Conservation (phyloP, 208 protist species). For the Angomonas ambiguus region DNA sequence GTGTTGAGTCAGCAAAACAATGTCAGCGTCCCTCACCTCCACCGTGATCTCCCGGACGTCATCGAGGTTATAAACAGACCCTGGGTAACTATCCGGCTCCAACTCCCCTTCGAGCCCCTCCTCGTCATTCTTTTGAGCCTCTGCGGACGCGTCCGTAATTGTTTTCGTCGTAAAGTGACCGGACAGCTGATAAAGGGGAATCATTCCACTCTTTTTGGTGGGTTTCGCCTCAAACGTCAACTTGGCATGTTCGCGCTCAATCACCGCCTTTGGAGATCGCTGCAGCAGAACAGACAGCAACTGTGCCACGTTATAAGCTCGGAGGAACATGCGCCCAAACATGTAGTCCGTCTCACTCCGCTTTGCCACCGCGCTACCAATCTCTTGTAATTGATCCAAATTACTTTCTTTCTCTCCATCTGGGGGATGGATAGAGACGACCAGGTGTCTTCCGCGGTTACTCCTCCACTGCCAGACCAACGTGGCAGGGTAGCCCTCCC, state of each 20-base stretch:
- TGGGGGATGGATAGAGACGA: slow-evolving; percentile 38
- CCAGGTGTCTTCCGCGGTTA: slow-evolving; percentile 45
- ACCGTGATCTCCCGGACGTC: slow-evolving; percentile 39
- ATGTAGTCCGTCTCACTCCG: slow-evolving; percentile 36
- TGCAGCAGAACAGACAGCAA: slow-evolving; percentile 76
- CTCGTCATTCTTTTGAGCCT: too few relatives aligned
- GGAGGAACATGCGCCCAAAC: slow-evolving; percentile 82
- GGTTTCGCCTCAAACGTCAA: slow-evolving; percentile 24
- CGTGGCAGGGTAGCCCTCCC: slow-evolving; percentile 35
- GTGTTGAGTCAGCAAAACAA: slow-evolving; percentile 66
- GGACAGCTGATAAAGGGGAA: slow-evolving; percentile 26
- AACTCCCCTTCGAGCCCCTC: slow-evolving; percentile 11
- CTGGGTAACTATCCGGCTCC: slow-evolving; percentile 15
- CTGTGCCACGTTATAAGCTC: slow-evolving; percentile 79
- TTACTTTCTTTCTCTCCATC: slow-evolving; percentile 5
- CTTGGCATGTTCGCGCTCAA: slow-evolving; percentile 45
- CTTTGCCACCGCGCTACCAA: background rate
- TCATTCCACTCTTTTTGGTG: background rate
- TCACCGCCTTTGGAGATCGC: slow-evolving; percentile 25
- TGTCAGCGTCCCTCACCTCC: slow-evolving; percentile 42
- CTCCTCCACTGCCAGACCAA: slow-evolving; percentile 65
- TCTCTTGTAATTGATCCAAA: too few relatives aligned
- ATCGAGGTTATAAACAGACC: slow-evolving; percentile 47
- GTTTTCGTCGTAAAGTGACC: slow-evolving; percentile 40
- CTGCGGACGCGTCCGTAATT: background rate